Conservation (phyloP, 2,329 filamentous ascomycete species). For the Venturia pyrina region DNA sequence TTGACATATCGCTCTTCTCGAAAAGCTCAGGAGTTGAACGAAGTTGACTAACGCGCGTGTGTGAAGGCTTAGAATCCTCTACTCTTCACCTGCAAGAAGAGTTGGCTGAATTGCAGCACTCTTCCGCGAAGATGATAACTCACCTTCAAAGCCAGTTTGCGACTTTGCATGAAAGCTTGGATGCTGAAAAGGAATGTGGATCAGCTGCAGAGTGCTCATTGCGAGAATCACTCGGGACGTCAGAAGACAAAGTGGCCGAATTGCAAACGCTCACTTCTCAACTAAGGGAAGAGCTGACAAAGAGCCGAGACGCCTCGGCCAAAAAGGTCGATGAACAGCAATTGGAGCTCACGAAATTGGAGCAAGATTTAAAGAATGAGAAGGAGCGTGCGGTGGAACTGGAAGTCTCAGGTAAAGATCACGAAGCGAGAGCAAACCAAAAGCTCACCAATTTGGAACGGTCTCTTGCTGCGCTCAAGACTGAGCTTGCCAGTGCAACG, state of each 20-base stretch:
- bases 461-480: neutral
- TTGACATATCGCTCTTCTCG: too few relatives aligned
- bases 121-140: neutral
- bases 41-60: neutral
- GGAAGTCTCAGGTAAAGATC: neutral
- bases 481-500: neutral
- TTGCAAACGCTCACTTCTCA: neutral
- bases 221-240: neutral
- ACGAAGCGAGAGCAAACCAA: neutral
- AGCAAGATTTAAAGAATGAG: neutral
- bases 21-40: neutral
- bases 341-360: neutral
- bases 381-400: neutral
- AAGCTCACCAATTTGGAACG: neutral
- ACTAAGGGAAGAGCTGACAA: neutral
- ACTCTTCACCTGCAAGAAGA: neutral
- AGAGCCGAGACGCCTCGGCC: neutral
- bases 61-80: neutral
- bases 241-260: neutral
- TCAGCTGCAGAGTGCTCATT: neutral
- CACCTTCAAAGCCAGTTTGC: neutral
- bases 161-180: neutral
- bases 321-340: neutral
- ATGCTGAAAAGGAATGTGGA: neutral
- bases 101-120: neutral